Base-by-base conservation (phyloP, 2,329 filamentous ascomycete genomes). In the Xylaria sp. region DNA sequence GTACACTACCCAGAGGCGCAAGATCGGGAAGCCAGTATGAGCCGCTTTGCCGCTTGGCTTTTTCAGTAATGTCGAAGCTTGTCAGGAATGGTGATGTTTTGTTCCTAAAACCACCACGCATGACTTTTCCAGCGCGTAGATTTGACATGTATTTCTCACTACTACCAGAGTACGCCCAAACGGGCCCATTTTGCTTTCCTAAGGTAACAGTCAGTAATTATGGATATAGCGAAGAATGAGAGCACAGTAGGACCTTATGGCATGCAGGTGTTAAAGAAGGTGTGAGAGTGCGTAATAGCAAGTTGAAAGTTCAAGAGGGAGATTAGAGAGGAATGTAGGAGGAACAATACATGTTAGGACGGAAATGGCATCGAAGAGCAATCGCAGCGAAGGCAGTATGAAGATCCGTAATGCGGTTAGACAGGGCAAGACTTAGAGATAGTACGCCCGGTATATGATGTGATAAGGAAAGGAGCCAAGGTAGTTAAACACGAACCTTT, bases 141-240 rank as follows among this genome's bases (percentile, higher is more conserved):
- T 65, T 65, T 3, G 15, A 7, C 23, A 67, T 11, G 43, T 43
- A 65, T 4, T 19, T 61, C 43, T 61, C 37, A 8, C 61, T 35
- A 23, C 58, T 69, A 19, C 67, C 61, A 2, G 67, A 67, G 19
- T 69, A 68, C 35, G 43, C 21, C 67, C 66, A 68, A 0, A 67
- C 46, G 0, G 66, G 50, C 2, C 64, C 66, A 63, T 67, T 60
- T 25, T 66, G 59, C 40, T 14, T 49, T 25, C 43, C 43, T 46
- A 46, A 25, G 12, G 21, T 25, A 7, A 46, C 21, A 25, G 12
- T 25, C 21, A 28, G 21, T 17, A 46, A 15, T 46, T 8, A 42
- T 6, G 15, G n/a, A 5, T 11, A 46, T 25, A n/a, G 21, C 12
- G 12, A n/a, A n/a, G n/a, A n/a, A n/a, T n/a, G n/a, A n/a, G n/a